phyloP scores from a whole-genome alignment of 176 grass and related monocot genomes.

The Olyra latifolia region DNA sequence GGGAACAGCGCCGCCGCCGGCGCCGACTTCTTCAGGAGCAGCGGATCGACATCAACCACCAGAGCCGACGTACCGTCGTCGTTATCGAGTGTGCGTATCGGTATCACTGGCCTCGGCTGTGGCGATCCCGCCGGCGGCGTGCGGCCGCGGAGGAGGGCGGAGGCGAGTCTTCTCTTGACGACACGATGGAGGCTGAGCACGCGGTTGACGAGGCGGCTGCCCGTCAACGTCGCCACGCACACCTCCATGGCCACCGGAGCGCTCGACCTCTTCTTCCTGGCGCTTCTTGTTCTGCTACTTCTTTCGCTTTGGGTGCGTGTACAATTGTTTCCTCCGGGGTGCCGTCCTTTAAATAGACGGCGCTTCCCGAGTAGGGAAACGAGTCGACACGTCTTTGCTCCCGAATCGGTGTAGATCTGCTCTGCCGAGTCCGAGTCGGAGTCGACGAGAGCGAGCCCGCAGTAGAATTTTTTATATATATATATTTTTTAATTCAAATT shows the following conservation, averaged over 20 bases:
- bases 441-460: no score
- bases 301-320: neutral
- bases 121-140: neutral
- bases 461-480: no score
- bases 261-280: neutral
- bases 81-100: neutral
- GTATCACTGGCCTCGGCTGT: neutral
- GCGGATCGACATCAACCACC: constrained; percentile 30
- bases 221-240: neutral
- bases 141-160: neutral
- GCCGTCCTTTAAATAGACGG: no score
- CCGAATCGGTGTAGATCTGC: no score
- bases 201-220: neutral
- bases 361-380: no score
- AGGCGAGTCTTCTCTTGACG: neutral
- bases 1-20: constrained; percentile 22
- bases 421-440: no score
- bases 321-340: no score
- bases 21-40: constrained; percentile 15
- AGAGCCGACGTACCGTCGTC: neutral
- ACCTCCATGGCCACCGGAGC: neutral
- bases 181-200: neutral
- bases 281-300: neutral
- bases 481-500: no score
- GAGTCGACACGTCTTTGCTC: no score